These are phyloP conservation scores for Saprolegnia parasitica DNA, from an alignment of 352 stramenopile species.

Conservation along the genomic window DNA sequence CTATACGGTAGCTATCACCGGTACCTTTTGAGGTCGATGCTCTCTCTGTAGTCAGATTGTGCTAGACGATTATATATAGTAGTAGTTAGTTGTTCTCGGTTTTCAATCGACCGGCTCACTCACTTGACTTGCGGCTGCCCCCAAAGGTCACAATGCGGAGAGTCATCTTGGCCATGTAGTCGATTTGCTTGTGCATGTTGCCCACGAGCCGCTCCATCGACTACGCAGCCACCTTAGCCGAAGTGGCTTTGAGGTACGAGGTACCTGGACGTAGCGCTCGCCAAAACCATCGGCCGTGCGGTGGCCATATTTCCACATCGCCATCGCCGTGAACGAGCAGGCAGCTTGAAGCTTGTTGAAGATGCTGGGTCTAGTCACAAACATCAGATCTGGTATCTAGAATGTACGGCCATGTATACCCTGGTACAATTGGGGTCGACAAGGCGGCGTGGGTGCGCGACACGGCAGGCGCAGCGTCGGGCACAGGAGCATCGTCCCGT, in stretches of 20 bases:
- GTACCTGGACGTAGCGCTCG: conserved; percentile 24
- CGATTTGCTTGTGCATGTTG: conserved; percentile 24
- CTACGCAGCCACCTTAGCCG: not conserved
- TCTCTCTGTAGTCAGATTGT: no score
- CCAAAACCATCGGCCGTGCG: conserved; percentile 13
- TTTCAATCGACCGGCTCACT: not conserved
- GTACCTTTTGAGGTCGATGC: no score
- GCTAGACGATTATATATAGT: no score
- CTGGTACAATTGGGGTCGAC: not conserved
- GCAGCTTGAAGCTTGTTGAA: conserved; percentile 13
- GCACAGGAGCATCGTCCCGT: not conserved
- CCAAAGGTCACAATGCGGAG: conserved; percentile 20
- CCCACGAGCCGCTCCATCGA: conserved; percentile 21
- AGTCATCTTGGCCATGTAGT: conserved; percentile 16
- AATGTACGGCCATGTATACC: not conserved
- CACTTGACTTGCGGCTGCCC: conserved; percentile 3
- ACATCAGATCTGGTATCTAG: not conserved
- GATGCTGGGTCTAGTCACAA: not conserved
- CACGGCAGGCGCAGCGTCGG: not conserved
- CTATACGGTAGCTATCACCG: no score
- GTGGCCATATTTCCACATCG: conserved; percentile 23
- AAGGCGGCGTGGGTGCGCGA: not conserved
- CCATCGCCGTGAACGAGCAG: conserved; percentile 11
- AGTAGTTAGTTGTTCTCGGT: no score
- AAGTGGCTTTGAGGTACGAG: not conserved